Evolutionary conservation across 225 moss, liverwort and hornwort genomes (phyloP).

Genomic region (Marchantia paleacea): DNA sequence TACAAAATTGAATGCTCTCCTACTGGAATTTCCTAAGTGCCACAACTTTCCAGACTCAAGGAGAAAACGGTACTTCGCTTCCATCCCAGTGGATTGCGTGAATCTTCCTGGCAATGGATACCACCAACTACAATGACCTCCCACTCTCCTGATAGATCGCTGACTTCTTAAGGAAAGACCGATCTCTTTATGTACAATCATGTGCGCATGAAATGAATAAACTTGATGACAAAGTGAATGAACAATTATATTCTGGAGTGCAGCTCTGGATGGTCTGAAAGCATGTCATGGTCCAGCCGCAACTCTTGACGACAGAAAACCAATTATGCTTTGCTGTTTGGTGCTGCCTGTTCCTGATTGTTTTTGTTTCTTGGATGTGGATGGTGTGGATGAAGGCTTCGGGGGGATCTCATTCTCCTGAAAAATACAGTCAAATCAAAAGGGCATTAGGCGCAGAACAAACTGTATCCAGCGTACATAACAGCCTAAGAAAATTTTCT

Average conservation of each 20-base stretch:
- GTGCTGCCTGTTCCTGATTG: conserved; percentile 17
- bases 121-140: not conserved
- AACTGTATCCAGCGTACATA: not conserved
- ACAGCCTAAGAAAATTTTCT: too few species aligned
- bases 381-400: not conserved
- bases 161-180: not conserved
- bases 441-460: not conserved
- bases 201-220: not conserved
- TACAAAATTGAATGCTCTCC: conserved; percentile 15
- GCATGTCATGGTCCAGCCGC: conserved; percentile 20
- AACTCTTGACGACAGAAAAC: conserved; percentile 29
- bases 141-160: not conserved
- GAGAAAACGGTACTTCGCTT: too few species aligned
- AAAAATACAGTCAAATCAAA: not conserved
- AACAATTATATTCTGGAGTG: not conserved
- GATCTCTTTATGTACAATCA: conserved; percentile 4
- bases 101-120: not conserved
- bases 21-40: not conserved
- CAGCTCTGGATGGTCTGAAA: not conserved
- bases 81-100: not conserved
- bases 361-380: conserved; percentile 17
- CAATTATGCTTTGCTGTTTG: conserved; percentile 37
- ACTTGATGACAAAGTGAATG: too few species aligned
- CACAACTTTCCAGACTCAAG: not conserved
- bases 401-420: conserved; percentile 26